Evolutionary conservation across 371 early-diverging fungal species (phyloP).

Genomic region (Blastocladiella emersonii): DNA sequence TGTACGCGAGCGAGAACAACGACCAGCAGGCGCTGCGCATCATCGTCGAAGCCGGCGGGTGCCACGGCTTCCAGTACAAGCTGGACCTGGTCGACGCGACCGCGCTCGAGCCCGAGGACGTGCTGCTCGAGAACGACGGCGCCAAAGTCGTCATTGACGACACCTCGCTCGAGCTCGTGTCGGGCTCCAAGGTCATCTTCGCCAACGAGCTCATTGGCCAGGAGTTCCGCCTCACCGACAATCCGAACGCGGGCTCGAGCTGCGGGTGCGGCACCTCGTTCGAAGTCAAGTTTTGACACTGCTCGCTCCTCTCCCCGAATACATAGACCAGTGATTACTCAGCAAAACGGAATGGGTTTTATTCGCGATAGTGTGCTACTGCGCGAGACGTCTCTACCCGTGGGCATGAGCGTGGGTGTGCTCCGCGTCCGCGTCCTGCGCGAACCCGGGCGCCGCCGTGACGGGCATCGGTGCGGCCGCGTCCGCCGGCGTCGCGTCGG

Average conservation of each 20-base stretch:
- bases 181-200: slow-evolving; percentile 76
- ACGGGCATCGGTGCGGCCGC: no score
- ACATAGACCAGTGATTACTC: no score
- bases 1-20: slow-evolving; percentile 43
- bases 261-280: slow-evolving; percentile 9
- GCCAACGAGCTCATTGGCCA: slow-evolving; percentile 86
- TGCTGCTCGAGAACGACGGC: slow-evolving; percentile 68
- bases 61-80: slow-evolving; percentile 89
- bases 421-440: no score
- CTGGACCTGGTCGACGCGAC: slow-evolving; percentile 60
- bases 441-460: no score
- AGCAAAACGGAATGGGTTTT: no score
- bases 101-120: slow-evolving; percentile 41
- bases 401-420: no score
- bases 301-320: no score
- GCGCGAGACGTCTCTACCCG: no score
- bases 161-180: slow-evolving; percentile 66
- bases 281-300: slow-evolving; percentile 4
- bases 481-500: no score
- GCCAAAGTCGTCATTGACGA: slow-evolving; percentile 68
- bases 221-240: slow-evolving; percentile 73
- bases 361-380: no score
- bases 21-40: slow-evolving; percentile 50
- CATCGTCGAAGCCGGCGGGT: slow-evolving; percentile 85
- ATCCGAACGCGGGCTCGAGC: slow-evolving; percentile 56